Base-by-base conservation (phyloP, 768 basidiomycete genomes). In the Boletus sensibilis region DNA sequence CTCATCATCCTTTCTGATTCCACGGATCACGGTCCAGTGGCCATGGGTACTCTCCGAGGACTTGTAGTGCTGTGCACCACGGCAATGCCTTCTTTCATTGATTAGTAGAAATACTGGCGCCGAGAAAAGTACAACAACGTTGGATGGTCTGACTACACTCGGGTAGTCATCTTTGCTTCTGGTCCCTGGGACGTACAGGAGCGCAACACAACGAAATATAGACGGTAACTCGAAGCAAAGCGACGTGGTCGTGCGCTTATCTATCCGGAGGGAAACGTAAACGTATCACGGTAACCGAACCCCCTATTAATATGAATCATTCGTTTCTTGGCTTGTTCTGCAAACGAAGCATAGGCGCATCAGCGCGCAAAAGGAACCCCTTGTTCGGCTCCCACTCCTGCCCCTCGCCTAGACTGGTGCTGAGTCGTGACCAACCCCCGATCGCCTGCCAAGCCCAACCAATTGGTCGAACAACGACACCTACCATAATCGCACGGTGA, bases 291-390 rank as follows among this genome's bases (percentile, higher is more conserved):
- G 48, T 21, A 55, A 48, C 16, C 43, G 45, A 64, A 49, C 46
- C 63, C 46, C 63, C 63, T 64, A 64, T 64, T 27, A 11, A 41
- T 38, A 47, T 47, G 61, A 43, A 25, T 37, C 33, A 46, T 43
- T 11, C 33, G 49, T 53, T 62, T 62, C 56, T 35, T 53, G 33
- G 27, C 27, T 2, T 35, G 59, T 23, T 50, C 37, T 40, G 50
- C 48, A 25, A 6, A 18, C 9, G 47, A 35, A 31, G 23, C 29
- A 6, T 14, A 7, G 21, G 14, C n/a, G 27, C 42, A 25, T 56
- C 43, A 35, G 18, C 25, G 33, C 39, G 38, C 20, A 39, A 51
- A 40, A 39, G 20, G 27, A 14, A 20, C 29, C 14, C 23, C 14
- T 10, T 23, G 42, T 21, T 58, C 47, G 31, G 41, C 37, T 43